These are phyloP conservation scores for Colletotrichum limetticola DNA, from an alignment of 2,329 filamentous ascomycete genomes.

Conservation along the genomic window DNA sequence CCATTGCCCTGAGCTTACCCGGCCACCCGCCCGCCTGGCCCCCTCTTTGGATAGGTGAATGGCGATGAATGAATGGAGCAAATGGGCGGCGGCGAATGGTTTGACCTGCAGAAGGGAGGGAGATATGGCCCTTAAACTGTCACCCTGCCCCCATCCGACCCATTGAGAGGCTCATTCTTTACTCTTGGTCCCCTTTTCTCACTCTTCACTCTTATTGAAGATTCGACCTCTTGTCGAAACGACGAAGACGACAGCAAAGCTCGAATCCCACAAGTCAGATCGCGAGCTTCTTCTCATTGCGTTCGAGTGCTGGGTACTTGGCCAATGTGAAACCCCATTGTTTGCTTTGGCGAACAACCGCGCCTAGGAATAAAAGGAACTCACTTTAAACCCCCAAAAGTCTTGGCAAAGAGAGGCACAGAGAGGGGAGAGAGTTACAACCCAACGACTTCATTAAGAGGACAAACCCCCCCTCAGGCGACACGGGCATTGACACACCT, in stretches of 20 bases:
- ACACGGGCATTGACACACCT: neutral
- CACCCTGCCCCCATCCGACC: conserved; percentile 14
- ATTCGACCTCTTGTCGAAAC: neutral
- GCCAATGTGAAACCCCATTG: conserved; percentile 24
- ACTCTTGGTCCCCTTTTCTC: neutral
- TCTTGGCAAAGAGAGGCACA: neutral
- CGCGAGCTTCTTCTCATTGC: neutral
- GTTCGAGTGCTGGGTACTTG: conserved; percentile 32
- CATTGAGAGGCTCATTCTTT: conserved; percentile 2
- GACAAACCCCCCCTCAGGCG: neutral
- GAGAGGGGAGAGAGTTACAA: neutral
- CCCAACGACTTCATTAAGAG: neutral
- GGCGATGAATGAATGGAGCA: conserved; percentile 12
- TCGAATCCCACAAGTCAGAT: neutral
- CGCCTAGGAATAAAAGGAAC: conserved; percentile 21
- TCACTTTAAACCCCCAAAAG: neutral
- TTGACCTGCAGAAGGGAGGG: neutral
- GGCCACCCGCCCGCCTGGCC: neutral
- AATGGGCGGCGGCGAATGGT: neutral
- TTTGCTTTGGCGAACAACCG: conserved; percentile 29
- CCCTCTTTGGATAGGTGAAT: conserved; percentile 8
- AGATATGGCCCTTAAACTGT: conserved; percentile 35
- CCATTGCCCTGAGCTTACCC: conserved; percentile 26
- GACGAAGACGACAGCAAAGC: conserved; percentile 14
- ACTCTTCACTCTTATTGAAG: neutral